Base-by-base conservation (phyloP, 331 rosid genomes). In the Rhamnella rubrinervis region DNA sequence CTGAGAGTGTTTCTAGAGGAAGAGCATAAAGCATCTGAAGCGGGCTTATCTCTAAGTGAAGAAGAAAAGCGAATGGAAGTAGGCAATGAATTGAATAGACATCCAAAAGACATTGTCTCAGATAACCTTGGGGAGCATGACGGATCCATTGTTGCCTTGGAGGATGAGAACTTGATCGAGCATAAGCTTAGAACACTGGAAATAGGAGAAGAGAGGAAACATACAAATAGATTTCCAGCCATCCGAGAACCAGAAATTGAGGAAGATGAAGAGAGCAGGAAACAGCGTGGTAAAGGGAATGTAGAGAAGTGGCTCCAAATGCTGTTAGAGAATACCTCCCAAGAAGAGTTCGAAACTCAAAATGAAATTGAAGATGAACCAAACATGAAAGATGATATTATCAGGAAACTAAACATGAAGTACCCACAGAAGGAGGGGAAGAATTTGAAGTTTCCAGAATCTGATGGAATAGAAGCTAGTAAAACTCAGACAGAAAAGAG, bases 271-370 rank as follows among this genome's bases (percentile, higher is more conserved):
- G 93, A 95, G 51, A 85, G 76, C 63, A 86, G 93, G 74, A 74
- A 86, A 72, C 74, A 65, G 60, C 93, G 96, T 5, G 99, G 99
- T 51, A 91, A 86, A 84, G 99, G 96, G 67, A 95, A 91, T 67
- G 80, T 95, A 19, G 97, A 95, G 72, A 95, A 89, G 72, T 95
- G 99, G 99, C 97, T 95, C 60, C 89, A 91, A 72, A 77, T 90
- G 79, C 92, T 95, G 78, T 78, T 95, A 61, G 96, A 87, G 64
- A 79, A 79, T 67, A 53, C 20, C 11, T 70, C 75, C 69, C 86
- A 77, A 61, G 89, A 76, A 53, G 74, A 67, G n/a, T 55, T 67
- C 55, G 79, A 72, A 46, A 67, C 78, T 61, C 77, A 70, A 65
- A 85, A 78, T 60, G 74, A 79, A 63, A 74, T 62, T 23, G 85